Evolutionary conservation across 2,329 filamentous ascomycete genomes (phyloP).

Genomic region (Fusarium tricinctum): DNA sequence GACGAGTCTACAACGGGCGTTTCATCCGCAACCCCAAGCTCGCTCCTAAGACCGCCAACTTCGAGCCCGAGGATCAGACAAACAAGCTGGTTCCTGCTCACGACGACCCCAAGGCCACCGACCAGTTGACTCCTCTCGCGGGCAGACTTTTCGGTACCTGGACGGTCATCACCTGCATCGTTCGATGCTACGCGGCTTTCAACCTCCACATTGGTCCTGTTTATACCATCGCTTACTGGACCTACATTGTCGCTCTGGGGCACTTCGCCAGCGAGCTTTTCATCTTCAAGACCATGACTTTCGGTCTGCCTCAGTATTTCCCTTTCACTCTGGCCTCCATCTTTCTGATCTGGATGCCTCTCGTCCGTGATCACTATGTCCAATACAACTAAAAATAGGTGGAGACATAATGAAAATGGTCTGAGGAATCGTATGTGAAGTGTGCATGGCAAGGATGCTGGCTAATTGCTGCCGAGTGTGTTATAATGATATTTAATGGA

Average conservation of each 20-base stretch:
- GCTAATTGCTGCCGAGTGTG: background rate
- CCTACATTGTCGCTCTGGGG: slow-evolving; percentile 80
- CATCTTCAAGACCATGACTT: slow-evolving; percentile 80
- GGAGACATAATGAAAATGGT: background rate
- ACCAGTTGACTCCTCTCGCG: slow-evolving; percentile 80
- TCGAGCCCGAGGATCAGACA: slow-evolving; percentile 66
- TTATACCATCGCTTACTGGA: slow-evolving; percentile 86
- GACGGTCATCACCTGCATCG: slow-evolving; percentile 82
- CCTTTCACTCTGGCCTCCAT: slow-evolving; percentile 66
- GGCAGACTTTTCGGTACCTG: slow-evolving; percentile 89
- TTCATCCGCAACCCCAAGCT: slow-evolving; percentile 67
- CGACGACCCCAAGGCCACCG: slow-evolving; percentile 62
- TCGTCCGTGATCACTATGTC: slow-evolving; percentile 80
- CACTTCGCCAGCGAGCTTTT: slow-evolving; percentile 88
- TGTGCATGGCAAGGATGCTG: background rate
- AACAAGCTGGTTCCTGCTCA: slow-evolving; percentile 65
- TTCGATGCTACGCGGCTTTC: slow-evolving; percentile 88
- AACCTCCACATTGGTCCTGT: slow-evolving; percentile 78
- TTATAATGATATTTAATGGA: slow-evolving; percentile 4
- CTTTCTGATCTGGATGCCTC: slow-evolving; percentile 72
- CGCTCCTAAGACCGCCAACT: slow-evolving; percentile 56
- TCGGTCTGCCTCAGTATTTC: slow-evolving; percentile 69
- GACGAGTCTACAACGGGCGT: slow-evolving; percentile 84
- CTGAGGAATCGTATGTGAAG: slow-evolving; percentile 2
- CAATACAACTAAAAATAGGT: slow-evolving; percentile 52